Base-by-base conservation (phyloP, 352 stramenopile species). In the Globisporangium sylvaticum region DNA sequence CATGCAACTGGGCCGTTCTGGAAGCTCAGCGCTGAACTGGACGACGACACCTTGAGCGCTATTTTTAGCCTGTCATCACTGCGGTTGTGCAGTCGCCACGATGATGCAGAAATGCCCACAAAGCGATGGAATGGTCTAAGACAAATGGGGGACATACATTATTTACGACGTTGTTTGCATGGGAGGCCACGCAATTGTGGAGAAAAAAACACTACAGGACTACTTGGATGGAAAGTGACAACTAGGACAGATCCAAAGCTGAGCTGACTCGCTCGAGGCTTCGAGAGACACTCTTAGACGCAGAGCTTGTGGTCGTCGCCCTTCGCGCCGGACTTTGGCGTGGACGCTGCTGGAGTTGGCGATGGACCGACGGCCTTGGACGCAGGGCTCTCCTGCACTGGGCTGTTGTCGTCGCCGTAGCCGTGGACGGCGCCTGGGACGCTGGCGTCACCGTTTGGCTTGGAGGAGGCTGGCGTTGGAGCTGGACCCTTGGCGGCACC, bases 371-470 rank as follows among this genome's bases (percentile, higher is more conserved):
- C 53, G 1, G 42, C 54, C 9, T 64, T 50, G 14, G 39, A 46
- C 39, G 14, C 39, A 8, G 39, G 39, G 39, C 39, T 46, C 39
- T 46, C 39, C 31, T 68, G 63, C 37, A 37, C 37, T 8, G 63
- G 63, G 42, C 55, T 58, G 27, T 64, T n/a, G 29, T 63, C 37
- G 25, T 42, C 39, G 22, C 24, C 31, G 34, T 62, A 68, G 54
- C 63, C 63, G 29, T 68, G 63, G 2, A 68, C 63, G 9, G 63
- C 63, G n/a, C 63, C 63, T 15, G 63, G 63, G 2, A 68, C 55
- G 5, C 20, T 44, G 8, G 54, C 54, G 20, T 64, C 34, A 2
- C 27, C 57, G 34, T 62, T 62, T 6, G 62, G 62, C 37, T 46
- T 62, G 37, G 62, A 66, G 31, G 48, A 50, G 4, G 62, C 62